phyloP scores from a whole-genome alignment of 2,329 filamentous ascomycete species.

The Geoglossum cookeanum region DNA sequence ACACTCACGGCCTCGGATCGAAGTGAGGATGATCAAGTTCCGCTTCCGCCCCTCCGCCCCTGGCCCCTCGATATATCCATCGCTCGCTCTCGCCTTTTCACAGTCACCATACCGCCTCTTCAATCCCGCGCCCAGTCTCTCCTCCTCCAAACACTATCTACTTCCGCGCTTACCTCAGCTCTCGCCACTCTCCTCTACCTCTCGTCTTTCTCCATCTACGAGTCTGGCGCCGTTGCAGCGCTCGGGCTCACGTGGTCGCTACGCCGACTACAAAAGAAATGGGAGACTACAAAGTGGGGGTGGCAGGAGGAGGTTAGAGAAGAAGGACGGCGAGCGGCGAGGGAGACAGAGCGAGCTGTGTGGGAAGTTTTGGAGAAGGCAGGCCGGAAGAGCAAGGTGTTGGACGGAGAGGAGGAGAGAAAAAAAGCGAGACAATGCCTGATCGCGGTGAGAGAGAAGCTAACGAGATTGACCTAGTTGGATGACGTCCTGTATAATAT shows the following conservation, averaged over 20 bases:
- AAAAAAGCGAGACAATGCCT: not conserved
- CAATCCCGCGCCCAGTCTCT: conserved; percentile 56
- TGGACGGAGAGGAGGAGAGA: conserved; percentile 8
- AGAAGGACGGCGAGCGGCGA: conserved; percentile 43
- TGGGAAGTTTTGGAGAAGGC: conserved; percentile 23
- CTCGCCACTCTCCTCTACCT: conserved; percentile 38
- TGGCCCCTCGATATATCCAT: conserved; percentile 62
- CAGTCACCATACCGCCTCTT: conserved; percentile 48
- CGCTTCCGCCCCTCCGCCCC: conserved; percentile 17
- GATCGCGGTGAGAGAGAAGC: not conserved
- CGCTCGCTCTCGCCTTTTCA: conserved; percentile 45
- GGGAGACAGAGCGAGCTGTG: conserved; percentile 35
- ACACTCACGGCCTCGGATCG: conserved; percentile 6
- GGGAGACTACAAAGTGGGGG: conserved; percentile 39
- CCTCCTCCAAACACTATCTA: conserved; percentile 56
- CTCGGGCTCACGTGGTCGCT: conserved; percentile 41
- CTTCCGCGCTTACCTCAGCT: conserved; percentile 40
- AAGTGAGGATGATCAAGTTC: conserved; percentile 10
- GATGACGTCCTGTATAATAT: too few relatives aligned
- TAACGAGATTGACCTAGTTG: not conserved
- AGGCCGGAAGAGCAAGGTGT: conserved; percentile 10
- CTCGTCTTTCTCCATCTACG: conserved; percentile 35
- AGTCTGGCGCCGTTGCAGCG: conserved; percentile 42
- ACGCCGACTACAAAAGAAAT: conserved; percentile 39
- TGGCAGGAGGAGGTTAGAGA: conserved; percentile 51